Evolutionary conservation across 345 rosid species (phyloP), one percentile per base, ranked within the genome.

Genomic region (Aurinia saxatilis): DNA sequence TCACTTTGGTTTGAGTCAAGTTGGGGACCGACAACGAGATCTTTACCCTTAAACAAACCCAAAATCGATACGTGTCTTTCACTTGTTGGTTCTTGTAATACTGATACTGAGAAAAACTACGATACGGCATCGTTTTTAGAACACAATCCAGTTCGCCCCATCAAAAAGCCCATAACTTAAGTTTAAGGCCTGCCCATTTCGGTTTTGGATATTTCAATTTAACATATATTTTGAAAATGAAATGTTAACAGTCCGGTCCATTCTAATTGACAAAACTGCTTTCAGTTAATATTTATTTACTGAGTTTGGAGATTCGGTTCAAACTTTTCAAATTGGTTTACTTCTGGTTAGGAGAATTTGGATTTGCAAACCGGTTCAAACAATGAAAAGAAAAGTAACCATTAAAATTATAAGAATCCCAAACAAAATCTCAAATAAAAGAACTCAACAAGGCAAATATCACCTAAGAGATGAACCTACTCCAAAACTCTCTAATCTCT

Each of bases 11-110:
- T 60, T 60, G 29, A 41, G 67, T 60, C 49, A 37, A 62, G 68
- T 54, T n/a, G 57, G 68, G 61, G 74, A 70, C 63, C 13, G 50
- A 33, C 4, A 18, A 45, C 31, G 37, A 19, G 36, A 23, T 46
- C 51, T 69, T 60, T 21, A 35, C 36, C 61, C 13, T 53, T 17
- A 19, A 36, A 48, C 53, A 53, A n/a, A n/a, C n/a, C 14, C 27
- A 17, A 60, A 50, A 17, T 2, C 7, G 27, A 1, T 0, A 70
- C 68, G 74, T 63, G 63, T 55, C 50, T 0, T 48, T 8, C 39
- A 31, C 21, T 10, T 7, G 50, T 47, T 70, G 50, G 74, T 18
- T 61, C 12, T 0, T 25, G 0, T 9, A 52, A 10, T 65, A 10
- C 3, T n/a, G 15, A 5, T 5, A 54, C 10, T 44, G 13, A 23